These are phyloP conservation scores for Chenopodium quinoa DNA, from an alignment of 148 eudicot species.

Conservation along the genomic window DNA sequence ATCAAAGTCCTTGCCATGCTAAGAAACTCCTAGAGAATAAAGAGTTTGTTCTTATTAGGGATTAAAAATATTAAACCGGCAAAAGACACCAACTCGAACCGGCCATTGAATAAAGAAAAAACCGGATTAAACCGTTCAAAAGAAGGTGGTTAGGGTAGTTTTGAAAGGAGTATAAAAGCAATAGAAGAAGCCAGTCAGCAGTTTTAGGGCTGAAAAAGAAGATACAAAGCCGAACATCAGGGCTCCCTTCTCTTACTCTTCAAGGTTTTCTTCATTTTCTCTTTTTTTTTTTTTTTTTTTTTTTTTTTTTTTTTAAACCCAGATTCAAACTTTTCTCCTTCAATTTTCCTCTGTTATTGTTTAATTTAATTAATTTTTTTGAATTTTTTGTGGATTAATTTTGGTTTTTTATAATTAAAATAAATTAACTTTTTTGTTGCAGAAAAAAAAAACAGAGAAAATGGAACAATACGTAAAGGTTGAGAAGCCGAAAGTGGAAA, in stretches of 20 bases:
- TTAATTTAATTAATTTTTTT: not conserved
- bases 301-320: not conserved
- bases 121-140: not conserved
- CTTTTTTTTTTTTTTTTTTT: not conserved
- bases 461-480: constrained; percentile 97
- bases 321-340: not conserved
- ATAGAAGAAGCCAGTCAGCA: constrained; percentile 15
- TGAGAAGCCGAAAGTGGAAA: constrained; percentile 87
- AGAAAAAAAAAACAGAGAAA: not conserved
- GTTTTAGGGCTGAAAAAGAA: constrained; percentile 64
- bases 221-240: constrained; percentile 62
- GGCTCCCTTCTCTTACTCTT: constrained; percentile 27
- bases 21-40: no score
- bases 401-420: not conserved
- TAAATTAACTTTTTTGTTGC: not conserved
- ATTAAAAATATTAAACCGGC: no score
- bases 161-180: constrained; percentile 2
- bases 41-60: no score
- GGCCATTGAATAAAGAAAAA: no score
- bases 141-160: constrained; percentile 41
- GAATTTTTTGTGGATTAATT: not conserved
- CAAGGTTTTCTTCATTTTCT: constrained; percentile 7
- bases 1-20: no score
- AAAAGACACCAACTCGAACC: no score
- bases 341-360: not conserved